Conservation (phyloP, 768 basidiomycete species). For the Saitozyma podzolica region DNA sequence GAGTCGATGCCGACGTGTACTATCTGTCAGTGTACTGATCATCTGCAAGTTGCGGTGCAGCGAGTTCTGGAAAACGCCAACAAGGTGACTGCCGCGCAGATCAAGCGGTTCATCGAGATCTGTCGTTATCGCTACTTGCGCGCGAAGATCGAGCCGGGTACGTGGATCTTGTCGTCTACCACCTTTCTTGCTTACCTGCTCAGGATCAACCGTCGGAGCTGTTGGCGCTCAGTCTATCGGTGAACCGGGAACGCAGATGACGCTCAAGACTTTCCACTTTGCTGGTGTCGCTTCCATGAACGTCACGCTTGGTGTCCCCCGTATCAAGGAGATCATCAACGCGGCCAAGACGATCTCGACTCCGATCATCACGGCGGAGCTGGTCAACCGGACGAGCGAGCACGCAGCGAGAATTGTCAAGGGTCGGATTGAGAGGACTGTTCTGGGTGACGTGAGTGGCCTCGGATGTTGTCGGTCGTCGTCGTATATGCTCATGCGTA, state of each 20-base stretch:
- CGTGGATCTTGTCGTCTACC: constrained; percentile 9
- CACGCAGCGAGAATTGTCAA: constrained; percentile 98
- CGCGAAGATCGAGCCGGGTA: constrained; percentile 94
- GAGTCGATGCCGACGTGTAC: constrained; percentile 16
- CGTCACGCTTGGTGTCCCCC: constrained; percentile 98
- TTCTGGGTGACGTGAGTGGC: constrained; percentile 78
- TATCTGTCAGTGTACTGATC: too few relatives aligned
- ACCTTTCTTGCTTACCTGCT: neutral
- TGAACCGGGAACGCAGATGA: constrained; percentile 99
- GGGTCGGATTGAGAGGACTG: constrained; percentile 89
- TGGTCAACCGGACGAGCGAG: constrained; percentile 76
- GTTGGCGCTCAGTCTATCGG: constrained; percentile 99
- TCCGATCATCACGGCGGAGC: constrained; percentile 94
- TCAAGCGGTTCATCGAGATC: constrained; percentile 75
- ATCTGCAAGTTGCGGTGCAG: constrained; percentile 55
- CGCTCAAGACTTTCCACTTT: constrained; percentile 99
- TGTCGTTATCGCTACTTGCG: constrained; percentile 91
- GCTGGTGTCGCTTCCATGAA: constrained; percentile 99
- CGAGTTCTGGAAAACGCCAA: constrained; percentile 82
- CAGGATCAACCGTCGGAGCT: constrained; percentile 95
- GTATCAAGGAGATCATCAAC: constrained; percentile 99
- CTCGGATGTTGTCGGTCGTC: constrained; percentile 3
- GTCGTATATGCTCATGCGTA: constrained; percentile 1
- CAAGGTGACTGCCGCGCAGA: constrained; percentile 81
- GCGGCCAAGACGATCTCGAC: constrained; percentile 97